Conservation (phyloP, 2,329 filamentous ascomycete species). For the Botryotinia calthae region DNA sequence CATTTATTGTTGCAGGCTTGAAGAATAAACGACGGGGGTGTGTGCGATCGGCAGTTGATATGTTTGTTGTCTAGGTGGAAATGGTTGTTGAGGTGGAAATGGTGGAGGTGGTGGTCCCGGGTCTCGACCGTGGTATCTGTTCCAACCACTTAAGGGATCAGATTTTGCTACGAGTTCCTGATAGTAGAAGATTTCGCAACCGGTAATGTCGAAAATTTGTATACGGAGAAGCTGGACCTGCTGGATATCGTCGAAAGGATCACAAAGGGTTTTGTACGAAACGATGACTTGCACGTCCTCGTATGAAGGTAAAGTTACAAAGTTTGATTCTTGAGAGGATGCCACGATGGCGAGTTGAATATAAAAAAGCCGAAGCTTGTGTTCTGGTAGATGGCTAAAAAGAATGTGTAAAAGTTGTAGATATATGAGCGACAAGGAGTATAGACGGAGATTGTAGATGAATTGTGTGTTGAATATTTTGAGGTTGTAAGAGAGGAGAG, state of each 20-base stretch:
- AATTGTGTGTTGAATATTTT: not conserved
- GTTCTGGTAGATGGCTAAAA: not conserved
- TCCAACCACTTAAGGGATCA: slow-evolving; percentile 25
- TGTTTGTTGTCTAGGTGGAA: not conserved
- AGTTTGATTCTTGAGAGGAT: slow-evolving; percentile 22
- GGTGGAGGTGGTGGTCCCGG: slow-evolving; percentile 28
- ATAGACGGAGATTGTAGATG: not conserved
- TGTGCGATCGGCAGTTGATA: not conserved
- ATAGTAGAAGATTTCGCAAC: slow-evolving; percentile 24
- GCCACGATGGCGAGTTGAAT: slow-evolving; percentile 26
- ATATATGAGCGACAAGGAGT: not conserved
- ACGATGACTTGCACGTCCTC: slow-evolving; percentile 26
- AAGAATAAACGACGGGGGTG: not conserved
- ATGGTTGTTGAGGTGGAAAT: not conserved
- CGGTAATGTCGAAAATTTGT: slow-evolving; percentile 24
- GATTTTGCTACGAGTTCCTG: slow-evolving; percentile 24
- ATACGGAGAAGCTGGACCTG: slow-evolving; percentile 26
- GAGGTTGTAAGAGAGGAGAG: not conserved
- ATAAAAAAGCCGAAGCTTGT: not conserved
- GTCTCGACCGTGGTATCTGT: slow-evolving; percentile 28
- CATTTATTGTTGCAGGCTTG: slow-evolving; percentile 18
- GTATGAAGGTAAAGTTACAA: slow-evolving; percentile 18
- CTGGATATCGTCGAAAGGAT: slow-evolving; percentile 23
- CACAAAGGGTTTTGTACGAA: slow-evolving; percentile 24
- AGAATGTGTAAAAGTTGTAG: not conserved